These are phyloP conservation scores for Cladorrhinum sp. DNA, from an alignment of 2,329 filamentous ascomycete species.

Conservation along the genomic window DNA sequence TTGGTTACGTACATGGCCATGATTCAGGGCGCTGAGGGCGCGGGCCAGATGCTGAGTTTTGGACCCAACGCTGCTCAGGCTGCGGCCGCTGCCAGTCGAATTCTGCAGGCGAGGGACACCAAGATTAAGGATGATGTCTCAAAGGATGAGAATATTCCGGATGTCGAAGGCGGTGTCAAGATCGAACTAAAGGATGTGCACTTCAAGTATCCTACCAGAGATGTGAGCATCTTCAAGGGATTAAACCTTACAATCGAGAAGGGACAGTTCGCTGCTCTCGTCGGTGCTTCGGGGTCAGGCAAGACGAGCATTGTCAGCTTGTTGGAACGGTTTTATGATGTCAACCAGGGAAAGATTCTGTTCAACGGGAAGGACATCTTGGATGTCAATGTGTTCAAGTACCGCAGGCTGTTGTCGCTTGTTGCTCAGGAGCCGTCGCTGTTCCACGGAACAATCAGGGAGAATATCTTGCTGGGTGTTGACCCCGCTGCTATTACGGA, in stretches of 20 bases:
- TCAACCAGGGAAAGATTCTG: slow-evolving; percentile 60
- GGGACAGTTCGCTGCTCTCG: slow-evolving; percentile 68
- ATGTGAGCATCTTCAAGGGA: slow-evolving; percentile 55
- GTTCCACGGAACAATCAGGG: slow-evolving; percentile 60
- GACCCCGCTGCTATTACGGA: slow-evolving; percentile 50
- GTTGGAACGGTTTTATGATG: slow-evolving; percentile 69
- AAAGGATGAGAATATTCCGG: slow-evolving; percentile 38
- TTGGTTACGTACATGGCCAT: slow-evolving; percentile 63
- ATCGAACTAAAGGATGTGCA: slow-evolving; percentile 56
- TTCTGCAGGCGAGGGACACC: slow-evolving; percentile 50
- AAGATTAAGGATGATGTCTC: slow-evolving; percentile 36
- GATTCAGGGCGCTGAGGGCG: slow-evolving; percentile 64
- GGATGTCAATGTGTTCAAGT: slow-evolving; percentile 56
- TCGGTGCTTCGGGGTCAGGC: slow-evolving; percentile 68
- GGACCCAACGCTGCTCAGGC: slow-evolving; percentile 62
- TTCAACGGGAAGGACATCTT: slow-evolving; percentile 61
- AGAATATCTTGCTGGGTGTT: slow-evolving; percentile 68
- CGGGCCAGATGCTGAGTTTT: slow-evolving; percentile 66
- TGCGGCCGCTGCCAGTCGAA: slow-evolving; percentile 57
- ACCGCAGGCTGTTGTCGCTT: slow-evolving; percentile 63
- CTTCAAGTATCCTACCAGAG: slow-evolving; percentile 60
- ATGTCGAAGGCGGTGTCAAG: slow-evolving; percentile 49
- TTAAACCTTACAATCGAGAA: slow-evolving; percentile 63
- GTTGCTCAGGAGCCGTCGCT: slow-evolving; percentile 74
- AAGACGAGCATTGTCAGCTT: slow-evolving; percentile 70